Evolutionary conservation across 495 filamentous ascomycete species (phyloP).

Genomic region (Patellaria atrata): DNA sequence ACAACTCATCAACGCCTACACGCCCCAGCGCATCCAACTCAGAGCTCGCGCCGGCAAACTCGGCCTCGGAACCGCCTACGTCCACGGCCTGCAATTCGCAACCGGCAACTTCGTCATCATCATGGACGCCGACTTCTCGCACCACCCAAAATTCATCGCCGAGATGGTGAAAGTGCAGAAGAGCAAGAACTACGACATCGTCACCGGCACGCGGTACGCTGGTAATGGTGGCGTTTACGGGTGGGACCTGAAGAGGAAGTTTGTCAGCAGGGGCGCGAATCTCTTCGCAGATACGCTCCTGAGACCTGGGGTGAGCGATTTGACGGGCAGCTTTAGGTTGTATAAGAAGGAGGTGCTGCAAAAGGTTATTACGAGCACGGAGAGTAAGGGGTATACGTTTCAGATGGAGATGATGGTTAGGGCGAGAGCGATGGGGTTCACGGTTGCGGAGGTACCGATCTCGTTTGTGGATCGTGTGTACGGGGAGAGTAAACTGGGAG

Average conservation of each 20-base stretch:
- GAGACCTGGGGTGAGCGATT: conserved; percentile 85
- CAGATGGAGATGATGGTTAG: conserved; percentile 98
- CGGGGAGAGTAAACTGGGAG: conserved; percentile 88
- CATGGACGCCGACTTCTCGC: conserved; percentile 99
- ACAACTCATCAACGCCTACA: conserved; percentile 77
- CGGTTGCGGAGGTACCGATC: conserved; percentile 86
- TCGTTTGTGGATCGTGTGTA: conserved; percentile 91
- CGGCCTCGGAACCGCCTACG: conserved; percentile 90
- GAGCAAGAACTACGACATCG: conserved; percentile 71
- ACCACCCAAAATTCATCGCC: conserved; percentile 94
- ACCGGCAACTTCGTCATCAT: conserved; percentile 94
- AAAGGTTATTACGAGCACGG: conserved; percentile 75
- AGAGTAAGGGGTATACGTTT: conserved; percentile 94
- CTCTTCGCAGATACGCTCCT: conserved; percentile 90
- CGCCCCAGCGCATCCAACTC: conserved; percentile 58
- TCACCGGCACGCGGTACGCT: conserved; percentile 88
- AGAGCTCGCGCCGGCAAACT: conserved; percentile 85
- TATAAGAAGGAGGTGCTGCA: conserved; percentile 86
- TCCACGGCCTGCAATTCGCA: conserved; percentile 77
- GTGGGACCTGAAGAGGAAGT: conserved; percentile 94
- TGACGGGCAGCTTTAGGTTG: conserved; percentile 86
- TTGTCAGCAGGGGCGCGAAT: conserved; percentile 84
- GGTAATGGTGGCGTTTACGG: conserved; percentile 86
- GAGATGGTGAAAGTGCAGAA: conserved; percentile 68
- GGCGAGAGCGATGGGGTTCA: conserved; percentile 83